Base-by-base conservation (phyloP, 495 filamentous ascomycete species). In the Neurospora sp. region DNA sequence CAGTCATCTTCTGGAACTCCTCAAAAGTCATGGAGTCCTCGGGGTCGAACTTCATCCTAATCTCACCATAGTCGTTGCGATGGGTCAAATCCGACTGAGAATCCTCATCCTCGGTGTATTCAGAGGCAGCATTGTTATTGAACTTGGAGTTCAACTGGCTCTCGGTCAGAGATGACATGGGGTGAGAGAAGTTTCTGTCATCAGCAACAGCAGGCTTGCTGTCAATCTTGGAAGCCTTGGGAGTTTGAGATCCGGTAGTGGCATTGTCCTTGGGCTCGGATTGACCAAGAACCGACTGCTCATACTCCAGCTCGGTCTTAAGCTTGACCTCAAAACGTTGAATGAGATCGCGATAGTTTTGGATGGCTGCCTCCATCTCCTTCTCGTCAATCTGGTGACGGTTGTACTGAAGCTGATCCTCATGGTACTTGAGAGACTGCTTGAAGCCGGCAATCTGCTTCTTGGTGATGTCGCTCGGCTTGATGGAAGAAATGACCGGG, bases 321-420 rank as follows among this genome's bases (percentile, higher is more conserved):
- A 80, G 75, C 8, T 73, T 80, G 39, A 76, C 39, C 76, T 86
- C 84, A 60, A 87, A 87, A 6, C 75, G 72, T 37, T 75, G 73
- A 38, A 86, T 82, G 46, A 80, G 76, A 16, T 78, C 74, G 72
- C 77, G 76, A 71, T 84, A 72, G 70, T 74, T 79, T 39, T 78
- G 73, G 40, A 79, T 81, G 23, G 79, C 76, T 5, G 74, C 71
- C 42, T 79, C 78, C 70, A 84, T 82, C 39, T 78, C 78, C 44
- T 80, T 82, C 54, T 85, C 85, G 72, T 88, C 85, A 72, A 87
- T 85, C 73, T 88, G 86, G 62, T 87, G 83, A 27, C 79, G 81
- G 54, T 86, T 86, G 76, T 83, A 84, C 60, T 83, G 82, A 41
- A 86, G 75, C 73, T 88, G 85, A 69, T 83, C 78, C 66, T 86